These are phyloP conservation scores for Smallanthus sonchifolius DNA, from an alignment of 129 eudicot species.

Conservation along the genomic window DNA sequence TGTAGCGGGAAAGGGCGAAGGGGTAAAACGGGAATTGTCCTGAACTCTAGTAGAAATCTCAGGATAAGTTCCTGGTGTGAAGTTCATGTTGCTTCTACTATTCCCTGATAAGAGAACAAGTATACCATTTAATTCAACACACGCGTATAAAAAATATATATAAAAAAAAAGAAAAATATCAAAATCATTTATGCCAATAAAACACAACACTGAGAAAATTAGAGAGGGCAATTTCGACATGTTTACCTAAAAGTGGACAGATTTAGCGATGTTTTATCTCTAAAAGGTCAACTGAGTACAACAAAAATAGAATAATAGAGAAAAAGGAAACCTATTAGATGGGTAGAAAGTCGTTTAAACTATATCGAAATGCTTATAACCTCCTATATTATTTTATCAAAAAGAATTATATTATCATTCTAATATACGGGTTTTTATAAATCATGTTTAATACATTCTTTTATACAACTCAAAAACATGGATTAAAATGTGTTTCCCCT, in stretches of 20 bases:
- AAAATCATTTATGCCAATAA: not conserved
- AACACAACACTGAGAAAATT: not conserved
- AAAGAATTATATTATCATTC: not conserved
- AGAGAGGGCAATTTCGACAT: not conserved
- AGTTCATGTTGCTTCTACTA: constrained; percentile 31
- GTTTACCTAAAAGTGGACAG: not conserved
- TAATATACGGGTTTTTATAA: too few relatives aligned
- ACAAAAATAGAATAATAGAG: not conserved
- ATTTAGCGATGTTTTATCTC: not conserved
- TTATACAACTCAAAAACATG: too few relatives aligned
- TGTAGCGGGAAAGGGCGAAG: constrained; percentile 29
- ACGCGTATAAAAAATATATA: not conserved
- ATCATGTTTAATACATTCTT: too few relatives aligned
- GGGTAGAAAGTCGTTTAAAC: not conserved
- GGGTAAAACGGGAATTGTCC: constrained; percentile 30
- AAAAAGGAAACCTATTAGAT: not conserved
- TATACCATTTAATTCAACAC: not conserved
- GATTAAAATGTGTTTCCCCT: too few relatives aligned
- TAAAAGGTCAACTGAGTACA: not conserved
- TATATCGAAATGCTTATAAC: not conserved
- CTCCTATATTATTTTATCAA: not conserved
- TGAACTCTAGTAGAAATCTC: constrained; percentile 37
- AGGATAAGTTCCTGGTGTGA: constrained; percentile 32
- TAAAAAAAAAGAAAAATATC: not conserved
- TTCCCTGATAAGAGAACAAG: constrained; percentile 44